Evolutionary conservation across 2,329 filamentous ascomycete species (phyloP).

Genomic region (Trichoderma harzianum): DNA sequence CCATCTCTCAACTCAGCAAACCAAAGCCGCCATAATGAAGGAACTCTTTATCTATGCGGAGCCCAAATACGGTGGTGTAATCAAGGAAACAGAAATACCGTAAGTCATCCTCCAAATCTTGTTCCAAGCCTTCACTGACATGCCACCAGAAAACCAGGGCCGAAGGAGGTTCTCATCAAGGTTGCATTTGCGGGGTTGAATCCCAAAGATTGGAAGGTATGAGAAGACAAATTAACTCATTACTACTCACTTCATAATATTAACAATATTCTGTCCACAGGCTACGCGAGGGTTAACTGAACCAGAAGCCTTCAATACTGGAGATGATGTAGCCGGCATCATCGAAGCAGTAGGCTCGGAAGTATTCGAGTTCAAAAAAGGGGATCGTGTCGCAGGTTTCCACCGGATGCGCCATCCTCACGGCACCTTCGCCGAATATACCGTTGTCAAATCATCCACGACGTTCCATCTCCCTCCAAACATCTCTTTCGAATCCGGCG

Average conservation of each 20-base stretch:
- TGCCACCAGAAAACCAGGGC: constrained; percentile 17
- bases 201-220: constrained; percentile 27
- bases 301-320: constrained; percentile 5
- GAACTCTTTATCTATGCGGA: constrained; percentile 1
- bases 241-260: neutral
- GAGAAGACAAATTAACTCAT: neutral
- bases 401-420: constrained; percentile 48
- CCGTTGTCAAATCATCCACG: constrained; percentile 50
- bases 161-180: constrained; percentile 25
- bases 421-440: constrained; percentile 59
- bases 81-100: constrained; percentile 3
- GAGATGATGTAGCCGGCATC: constrained; percentile 28
- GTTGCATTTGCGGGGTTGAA: constrained; percentile 24
- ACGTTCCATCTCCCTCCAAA: constrained; percentile 52
- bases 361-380: constrained; percentile 25
- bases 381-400: constrained; percentile 46
- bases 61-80: neutral
- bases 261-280: neutral
- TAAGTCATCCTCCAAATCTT: neutral
- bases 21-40: neutral
- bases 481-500: constrained; percentile 47
- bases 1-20: neutral
- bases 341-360: constrained; percentile 24
- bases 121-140: neutral
- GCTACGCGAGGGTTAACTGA: neutral